Evolutionary conservation across 306 rosid species (phyloP).

Genomic region (Aeschynomene evenia): DNA sequence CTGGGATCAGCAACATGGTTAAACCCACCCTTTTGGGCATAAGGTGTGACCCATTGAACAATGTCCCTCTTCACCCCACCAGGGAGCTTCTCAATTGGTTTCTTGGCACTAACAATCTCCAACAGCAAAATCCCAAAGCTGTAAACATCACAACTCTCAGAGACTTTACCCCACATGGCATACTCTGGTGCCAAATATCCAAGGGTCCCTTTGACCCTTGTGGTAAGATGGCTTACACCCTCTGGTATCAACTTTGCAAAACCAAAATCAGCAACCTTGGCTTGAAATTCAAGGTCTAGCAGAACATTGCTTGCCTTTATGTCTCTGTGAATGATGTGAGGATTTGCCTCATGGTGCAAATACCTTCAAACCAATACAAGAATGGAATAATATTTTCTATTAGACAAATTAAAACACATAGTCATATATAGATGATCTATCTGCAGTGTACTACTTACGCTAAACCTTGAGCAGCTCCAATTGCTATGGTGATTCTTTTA

Average conservation of each 20-base stretch:
- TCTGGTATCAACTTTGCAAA: slow-evolving; percentile 87
- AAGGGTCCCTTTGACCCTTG: slow-evolving; percentile 85
- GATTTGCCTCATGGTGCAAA: slow-evolving; percentile 74
- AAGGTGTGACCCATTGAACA: slow-evolving; percentile 79
- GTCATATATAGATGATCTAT: no score
- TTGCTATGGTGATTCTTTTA: slow-evolving; percentile 58
- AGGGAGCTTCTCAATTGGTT: slow-evolving; percentile 81
- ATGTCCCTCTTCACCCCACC: slow-evolving; percentile 80
- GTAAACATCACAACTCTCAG: slow-evolving; percentile 81
- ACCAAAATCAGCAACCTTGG: slow-evolving; percentile 92
- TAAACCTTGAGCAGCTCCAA: slow-evolving; percentile 87
- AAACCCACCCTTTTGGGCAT: slow-evolving; percentile 52
- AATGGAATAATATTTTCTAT: neutral
- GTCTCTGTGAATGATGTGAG: slow-evolving; percentile 87
- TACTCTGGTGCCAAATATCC: slow-evolving; percentile 96
- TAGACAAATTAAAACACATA: no score
- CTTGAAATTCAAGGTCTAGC: slow-evolving; percentile 59
- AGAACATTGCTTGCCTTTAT: slow-evolving; percentile 93
- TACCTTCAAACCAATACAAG: slow-evolving; percentile 50
- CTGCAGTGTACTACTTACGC: no score
- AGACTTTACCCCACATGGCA: slow-evolving; percentile 96
- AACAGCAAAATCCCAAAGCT: slow-evolving; percentile 83
- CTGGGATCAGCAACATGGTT: slow-evolving; percentile 60
- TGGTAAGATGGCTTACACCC: slow-evolving; percentile 78
- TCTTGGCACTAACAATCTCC: slow-evolving; percentile 67